Base-by-base conservation (phyloP, 495 filamentous ascomycete genomes). In the Talaromyces borbonicus region DNA sequence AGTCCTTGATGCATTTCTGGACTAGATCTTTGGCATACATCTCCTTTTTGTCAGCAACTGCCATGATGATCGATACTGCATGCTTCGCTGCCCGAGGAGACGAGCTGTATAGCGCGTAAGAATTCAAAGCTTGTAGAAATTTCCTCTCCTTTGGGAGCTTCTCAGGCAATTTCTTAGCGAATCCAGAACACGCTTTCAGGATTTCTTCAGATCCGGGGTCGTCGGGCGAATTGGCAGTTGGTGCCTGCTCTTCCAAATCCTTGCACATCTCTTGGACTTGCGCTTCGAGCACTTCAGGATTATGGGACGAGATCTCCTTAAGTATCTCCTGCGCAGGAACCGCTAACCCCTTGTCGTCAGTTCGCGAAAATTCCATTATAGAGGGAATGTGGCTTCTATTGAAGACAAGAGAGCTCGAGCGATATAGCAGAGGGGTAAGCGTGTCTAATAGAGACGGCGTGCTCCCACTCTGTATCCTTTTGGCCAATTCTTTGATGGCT, bases 231-330 rank as follows among this genome's bases (percentile, higher is more conserved):
- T 72, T 72, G 11, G 67, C 61, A 12, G 75, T 80, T 3, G 92
- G 90, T 5, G 88, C 85, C 56, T 88, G 78, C 16, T 85, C 78
- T 52, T 85, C 78, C 6, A 99, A 71, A 29, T 84, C 75, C 54
- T 84, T 87, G 64, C 89, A 95, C 46, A 99, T 83, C 52, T 95
- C 90, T 37, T 87, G 84, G 4, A 96, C 81, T 52, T 97, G 90
- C 1, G 86, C 84, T 61, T 87, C 85, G 61, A 99, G 83, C 7
- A 97, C 77, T 46, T 88, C 84, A 0, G 92, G 90, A 38, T 88
- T 93, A 16, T 76, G 78, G 32, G 83, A 78, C 0, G 92, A 96
- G 24, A 99, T 94, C 55, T 97, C 86, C 56, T 88, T 90, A 20
- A 96, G 73, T 36, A 97, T 77, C 57, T 95, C 87, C 51, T 96